Evolutionary conservation across 495 filamentous ascomycete species (phyloP).

Genomic region (Aspergillus cristatus): DNA sequence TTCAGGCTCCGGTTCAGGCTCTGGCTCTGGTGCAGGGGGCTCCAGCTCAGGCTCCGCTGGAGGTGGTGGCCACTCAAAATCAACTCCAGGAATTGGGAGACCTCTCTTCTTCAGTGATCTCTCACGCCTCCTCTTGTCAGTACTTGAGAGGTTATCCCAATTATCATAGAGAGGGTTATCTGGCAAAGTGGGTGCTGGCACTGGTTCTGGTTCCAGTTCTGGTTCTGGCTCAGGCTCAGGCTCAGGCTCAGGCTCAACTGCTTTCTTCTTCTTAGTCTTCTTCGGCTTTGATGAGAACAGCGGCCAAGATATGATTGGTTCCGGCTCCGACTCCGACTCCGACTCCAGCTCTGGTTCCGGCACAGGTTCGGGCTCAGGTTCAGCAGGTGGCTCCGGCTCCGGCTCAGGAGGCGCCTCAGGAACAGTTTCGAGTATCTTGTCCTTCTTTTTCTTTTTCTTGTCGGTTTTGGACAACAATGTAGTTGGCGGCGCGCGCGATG

Average conservation of each 20-base stretch:
- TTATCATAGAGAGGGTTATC: constrained; percentile 20
- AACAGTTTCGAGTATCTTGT: background rate
- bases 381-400: constrained; percentile 7
- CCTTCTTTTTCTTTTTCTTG: constrained; percentile 18
- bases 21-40: constrained; percentile 1
- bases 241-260: constrained; percentile 13
- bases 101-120: constrained; percentile 17
- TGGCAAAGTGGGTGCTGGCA: constrained; percentile 14
- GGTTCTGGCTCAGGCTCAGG: constrained; percentile 19
- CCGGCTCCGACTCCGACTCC: constrained; percentile 1
- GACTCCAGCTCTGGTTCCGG: constrained; percentile 2
- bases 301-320: constrained; percentile 1
- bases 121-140: constrained; percentile 23
- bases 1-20: constrained; percentile 9
- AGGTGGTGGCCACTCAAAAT: constrained; percentile 1
- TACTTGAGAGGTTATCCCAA: constrained; percentile 19
- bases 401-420: constrained; percentile 12
- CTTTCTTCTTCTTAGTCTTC: constrained; percentile 12
- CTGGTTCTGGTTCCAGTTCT: constrained; percentile 20
- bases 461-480: constrained; percentile 8
- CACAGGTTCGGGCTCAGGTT: constrained; percentile 4
- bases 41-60: constrained; percentile 4
- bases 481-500: too few relatives aligned
- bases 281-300: constrained; percentile 1
- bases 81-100: constrained; percentile 9